phyloP scores from a whole-genome alignment of 169 alveolate species.

The Plasmodium ovale region DNA sequence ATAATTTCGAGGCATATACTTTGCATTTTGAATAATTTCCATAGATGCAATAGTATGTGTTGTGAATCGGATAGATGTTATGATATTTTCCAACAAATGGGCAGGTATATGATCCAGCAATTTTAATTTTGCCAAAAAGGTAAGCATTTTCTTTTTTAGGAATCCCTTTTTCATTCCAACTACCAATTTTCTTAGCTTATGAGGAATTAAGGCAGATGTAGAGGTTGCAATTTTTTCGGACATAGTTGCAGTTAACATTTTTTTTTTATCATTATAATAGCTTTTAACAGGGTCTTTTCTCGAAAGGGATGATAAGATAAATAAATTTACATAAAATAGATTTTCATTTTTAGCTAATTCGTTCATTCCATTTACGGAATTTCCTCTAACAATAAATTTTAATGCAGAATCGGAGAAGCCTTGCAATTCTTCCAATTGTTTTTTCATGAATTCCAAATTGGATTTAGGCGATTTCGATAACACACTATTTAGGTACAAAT shows the following conservation, averaged over 20 bases:
- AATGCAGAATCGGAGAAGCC: constrained; percentile 4
- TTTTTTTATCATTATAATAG: constrained; percentile 71
- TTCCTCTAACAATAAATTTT: constrained; percentile 63
- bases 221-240: constrained; percentile 82
- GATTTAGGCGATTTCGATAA: constrained; percentile 3
- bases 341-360: constrained; percentile 40
- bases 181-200: constrained; percentile 78
- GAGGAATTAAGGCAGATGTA: constrained; percentile 83
- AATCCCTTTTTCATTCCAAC: constrained; percentile 81
- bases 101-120: constrained; percentile 80
- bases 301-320: constrained; percentile 32
- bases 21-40: constrained; percentile 80
- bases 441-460: constrained; percentile 34
- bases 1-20: background rate
- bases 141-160: constrained; percentile 76
- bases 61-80: constrained; percentile 80
- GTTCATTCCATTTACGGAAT: constrained; percentile 14
- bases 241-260: constrained; percentile 75
- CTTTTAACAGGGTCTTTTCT: constrained; percentile 74
- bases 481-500: constrained; percentile 37
- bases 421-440: constrained; percentile 24
- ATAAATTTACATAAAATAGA: constrained; percentile 50
- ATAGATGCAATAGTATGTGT: constrained; percentile 84
- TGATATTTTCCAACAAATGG: constrained; percentile 78
- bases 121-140: constrained; percentile 79